Base-by-base conservation (phyloP, 2,329 filamentous ascomycete genomes). In the Fusarium heterosporum region DNA sequence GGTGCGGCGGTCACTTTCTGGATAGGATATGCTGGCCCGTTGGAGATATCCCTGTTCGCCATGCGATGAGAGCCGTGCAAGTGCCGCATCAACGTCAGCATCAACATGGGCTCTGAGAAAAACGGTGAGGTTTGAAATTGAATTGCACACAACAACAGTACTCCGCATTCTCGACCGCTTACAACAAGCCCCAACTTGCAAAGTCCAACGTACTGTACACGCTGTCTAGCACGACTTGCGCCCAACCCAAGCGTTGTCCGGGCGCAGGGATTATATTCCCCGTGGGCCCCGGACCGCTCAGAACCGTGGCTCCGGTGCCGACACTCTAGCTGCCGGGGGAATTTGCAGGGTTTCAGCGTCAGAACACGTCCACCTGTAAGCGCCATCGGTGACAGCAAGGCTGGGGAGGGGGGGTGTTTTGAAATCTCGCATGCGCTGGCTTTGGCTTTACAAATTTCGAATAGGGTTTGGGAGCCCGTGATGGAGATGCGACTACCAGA, bases 291-390 rank as follows among this genome's bases (percentile, higher is more conserved):
- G 51, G 48, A 66, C 64, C 57, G 69, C 67, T 69, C 65, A 68
- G 69, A 72, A 72, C 69, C 69, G 67, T 71, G 69, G 69, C 69
- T 72, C 67, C 55, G 69, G 69, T 72, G 69, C 69, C 69, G 67
- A 72, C 51, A 55, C 55, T 64, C 63, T 57, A 64, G 41, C 53
- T 58, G 28, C 57, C 17, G 46, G 57, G 55, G 55, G 59, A 66
- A 55, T 39, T 55, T 30, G 36, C 36, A 64, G 59, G 60, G 60
- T 63, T 63, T 63, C 60, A 63, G 59, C 51, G 63, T 48, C 43
- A 62, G 62, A 40, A 57, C 42, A 39, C 43, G 59, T 61, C 59
- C 59, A 61, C 55, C 59, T 47, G 36, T 56, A 62, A 62, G 57
- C 56, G 52, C 54, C 48, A 38, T 50, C 43, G 16, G 56, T 61